Evolutionary conservation across 2,329 filamentous ascomycete genomes (phyloP), one percentile per base, ranked within the genome.

Genomic region (Cladophialophora psammophila): DNA sequence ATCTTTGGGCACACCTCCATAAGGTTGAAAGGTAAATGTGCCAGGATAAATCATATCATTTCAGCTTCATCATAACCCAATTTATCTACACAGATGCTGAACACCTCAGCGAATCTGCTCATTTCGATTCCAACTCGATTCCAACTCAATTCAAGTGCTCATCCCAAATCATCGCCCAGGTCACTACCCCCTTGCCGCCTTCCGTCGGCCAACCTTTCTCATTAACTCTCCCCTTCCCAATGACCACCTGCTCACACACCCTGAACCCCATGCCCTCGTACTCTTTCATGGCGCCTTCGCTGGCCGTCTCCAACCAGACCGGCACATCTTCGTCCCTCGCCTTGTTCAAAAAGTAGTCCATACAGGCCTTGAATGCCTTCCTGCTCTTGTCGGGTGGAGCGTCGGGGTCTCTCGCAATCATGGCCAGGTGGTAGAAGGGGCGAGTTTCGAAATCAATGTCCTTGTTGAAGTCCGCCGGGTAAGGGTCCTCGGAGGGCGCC

Each of bases 401-500:
- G 12, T 67, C 57, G 1, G 63, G 69, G 40, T 73, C 70, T 40
- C 66, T 45, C n/a, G 69, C 71, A 6, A 71, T 45, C 53, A 73
- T 67, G 8, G 70, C 67, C 36, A 73, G 62, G 55, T 73, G 72
- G 38, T 70, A 73, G 58, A 72, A 72, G 1, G 72, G 66, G 12
- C 72, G 64, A 3, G 70, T 71, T 60, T 73, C 72, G 10, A 66
- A 68, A 40, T 70, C 68, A n/a, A 64, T 64, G 57, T 73, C 72
- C 55, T 73, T 73, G 65, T 73, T 73, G 68, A 72, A 73, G 31
- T 73, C 68, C 6, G 66, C 65, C 26, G 72, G 72, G 63, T 70
- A 73, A 1, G 72, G 72, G 52, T 73, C 72, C 38, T 69, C 71
- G n/a, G 69, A 69, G 2, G 72, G 72, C 2, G 65, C 72, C 6